phyloP scores from a whole-genome alignment of 78 protist genomes.

The Corallochytrium limacisporum region DNA sequence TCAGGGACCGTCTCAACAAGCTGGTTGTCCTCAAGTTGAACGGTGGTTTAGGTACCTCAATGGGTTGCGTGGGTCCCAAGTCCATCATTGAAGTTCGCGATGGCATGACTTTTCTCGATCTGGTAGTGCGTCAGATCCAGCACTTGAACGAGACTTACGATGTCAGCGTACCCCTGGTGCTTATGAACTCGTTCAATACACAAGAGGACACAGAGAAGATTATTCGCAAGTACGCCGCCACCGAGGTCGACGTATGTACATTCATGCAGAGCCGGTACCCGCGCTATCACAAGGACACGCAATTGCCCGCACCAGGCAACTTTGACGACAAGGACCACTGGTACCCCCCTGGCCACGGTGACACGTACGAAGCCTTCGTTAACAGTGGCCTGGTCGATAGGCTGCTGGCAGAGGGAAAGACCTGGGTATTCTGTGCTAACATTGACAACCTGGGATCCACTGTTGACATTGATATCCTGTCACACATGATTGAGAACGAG shows the following conservation, averaged over 20 bases:
- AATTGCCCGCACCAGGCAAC: conserved; percentile 44
- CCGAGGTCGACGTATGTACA: conserved; percentile 32
- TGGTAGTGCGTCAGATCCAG: conserved; percentile 76
- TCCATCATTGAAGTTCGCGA: conserved; percentile 61
- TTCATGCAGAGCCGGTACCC: conserved; percentile 56
- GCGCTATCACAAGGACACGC: conserved; percentile 52
- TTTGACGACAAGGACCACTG: conserved; percentile 15
- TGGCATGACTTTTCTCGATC: conserved; percentile 76
- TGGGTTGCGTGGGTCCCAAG: conserved; percentile 97
- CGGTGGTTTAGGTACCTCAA: conserved; percentile 97
- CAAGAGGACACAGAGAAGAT: conserved; percentile 48
- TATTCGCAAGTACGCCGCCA: conserved; percentile 30
- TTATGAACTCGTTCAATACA: conserved; percentile 93
- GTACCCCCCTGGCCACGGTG: conserved; percentile 99
- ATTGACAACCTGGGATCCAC: conserved; percentile 97
- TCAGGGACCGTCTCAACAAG: conserved; percentile 32
- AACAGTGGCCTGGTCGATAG: conserved; percentile 47
- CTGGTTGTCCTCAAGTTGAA: conserved; percentile 86
- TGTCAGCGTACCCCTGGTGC: conserved; percentile 63
- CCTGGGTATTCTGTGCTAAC: conserved; percentile 84
- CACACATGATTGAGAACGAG: not conserved
- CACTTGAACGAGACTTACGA: conserved; percentile 37
- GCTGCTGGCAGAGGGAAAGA: conserved; percentile 58
- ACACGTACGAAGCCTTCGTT: conserved; percentile 50
- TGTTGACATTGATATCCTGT: conserved; percentile 55